Base-by-base conservation (phyloP, 192 early-diverging fungal genomes). In the Podila epigama region DNA sequence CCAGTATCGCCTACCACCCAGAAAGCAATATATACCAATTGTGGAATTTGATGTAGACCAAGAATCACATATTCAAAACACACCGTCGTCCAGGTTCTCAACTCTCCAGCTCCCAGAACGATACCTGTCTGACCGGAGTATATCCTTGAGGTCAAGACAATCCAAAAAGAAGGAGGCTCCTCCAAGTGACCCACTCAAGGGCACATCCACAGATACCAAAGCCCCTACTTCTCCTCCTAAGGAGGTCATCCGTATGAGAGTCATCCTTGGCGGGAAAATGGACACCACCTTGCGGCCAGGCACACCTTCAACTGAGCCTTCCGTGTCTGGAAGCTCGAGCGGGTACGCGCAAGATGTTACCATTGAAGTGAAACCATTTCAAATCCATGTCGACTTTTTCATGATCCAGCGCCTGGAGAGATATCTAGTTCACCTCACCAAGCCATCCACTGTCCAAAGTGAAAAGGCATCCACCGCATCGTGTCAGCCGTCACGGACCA, bases 341-440 rank as follows among this genome's bases (percentile, higher is more conserved):
- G 34, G 60, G 13, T 63, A 54, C 54, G 48, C 66, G 27, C 70
- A 68, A 6, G 84, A 86, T 42, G 66, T 83, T 4, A 62, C 60
- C 20, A 60, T 85, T 7, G 83, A 86, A 10, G 69, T 86, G 10
- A 80, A 85, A 40, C 82, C 87, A n/a, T 41, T 85, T 5, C 82
- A 82, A 25, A 31, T 86, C 9, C 68, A 80, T 25, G 7, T 88
- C n/a, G 85, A 88, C 58, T 52, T 84, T 1, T 58, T 77, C 54
- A 82, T 83, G 22, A 55, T 79, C 2, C 68, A 83, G 53, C 40
- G 87, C 51, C 55, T 88, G 50, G 83, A 84, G 56, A 75, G 70
- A 36, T 81, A 69, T 58, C 53, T 84, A 32, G 18, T 75, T 52
- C 68, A 68, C 33, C 37, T 87, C 11, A 62, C 75, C 31, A 41